Evolutionary conservation across 2,329 filamentous ascomycete genomes (phyloP), one percentile per base, ranked within the genome.

Genomic region (Aspergillus caelatus): DNA sequence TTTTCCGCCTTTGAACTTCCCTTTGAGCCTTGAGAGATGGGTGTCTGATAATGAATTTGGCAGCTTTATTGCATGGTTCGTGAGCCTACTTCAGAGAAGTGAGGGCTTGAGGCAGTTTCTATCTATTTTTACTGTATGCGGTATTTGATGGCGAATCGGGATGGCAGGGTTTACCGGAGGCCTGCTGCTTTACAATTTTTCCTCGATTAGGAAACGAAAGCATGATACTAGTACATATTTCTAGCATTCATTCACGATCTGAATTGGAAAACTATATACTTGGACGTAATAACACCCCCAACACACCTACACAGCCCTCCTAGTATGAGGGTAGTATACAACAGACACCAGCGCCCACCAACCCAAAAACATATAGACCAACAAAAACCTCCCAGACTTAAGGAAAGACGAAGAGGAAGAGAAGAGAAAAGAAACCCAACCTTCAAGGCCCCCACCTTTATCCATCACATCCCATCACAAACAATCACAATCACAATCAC

Each of bases 11-110:
- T n/a, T 26, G 2, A 21, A 8, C 30, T 30, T 54, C 26, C 26
- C 41, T 36, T 34, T 45, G 30, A 3, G 7, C 2, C 21, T 41
- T 21, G 16, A n/a, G 28, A 9, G 23, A 45, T n/a, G n/a, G 23
- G 2, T 39, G 12, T 30, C 48, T 55, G 9, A n/a, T 45, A 43
- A 21, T 23, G 53, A 36, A 61, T 46, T 32, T 36, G 41, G 23
- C 19, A 68, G 67, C 60, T 69, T 43, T 69, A 68, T 63, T 69
- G 67, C 48, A 69, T 69, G 67, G 64, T 65, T 50, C 67, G 67
- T 16, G 66, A 69, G 23, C 66, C 67, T 4, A 68, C 60, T 32
- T 23, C 48, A 4, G 58, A 39, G 46, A 55, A 60, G 30, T 53
- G 39, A 58, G 21, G 21, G 23, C 30, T 28, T 16, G 32, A 23